Conservation (phyloP, 2,329 filamentous ascomycete genomes). For the Trichophyton equinum region DNA sequence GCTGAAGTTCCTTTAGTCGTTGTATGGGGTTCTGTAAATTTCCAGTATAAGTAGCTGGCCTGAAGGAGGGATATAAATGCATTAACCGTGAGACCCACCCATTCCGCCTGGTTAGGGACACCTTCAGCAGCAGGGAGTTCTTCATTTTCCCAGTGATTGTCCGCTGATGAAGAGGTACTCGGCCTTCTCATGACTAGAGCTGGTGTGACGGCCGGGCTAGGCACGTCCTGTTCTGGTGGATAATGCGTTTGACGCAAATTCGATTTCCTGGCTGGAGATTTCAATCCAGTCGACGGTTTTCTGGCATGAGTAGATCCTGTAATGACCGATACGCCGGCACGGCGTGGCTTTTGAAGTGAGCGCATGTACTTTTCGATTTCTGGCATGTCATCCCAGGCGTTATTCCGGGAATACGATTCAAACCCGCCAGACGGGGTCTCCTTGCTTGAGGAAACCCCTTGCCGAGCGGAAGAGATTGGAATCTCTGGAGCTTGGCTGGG, state of each 20-base stretch:
- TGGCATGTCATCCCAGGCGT: constrained; percentile 87
- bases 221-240: constrained; percentile 66
- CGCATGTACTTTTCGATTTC: constrained; percentile 83
- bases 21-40: constrained; percentile 53
- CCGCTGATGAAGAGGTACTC: constrained; percentile 54
- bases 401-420: constrained; percentile 40
- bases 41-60: constrained; percentile 35
- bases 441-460: background rate
- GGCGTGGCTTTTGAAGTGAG: constrained; percentile 53
- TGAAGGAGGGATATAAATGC: constrained; percentile 32
- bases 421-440: background rate
- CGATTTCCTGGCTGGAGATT: constrained; percentile 31
- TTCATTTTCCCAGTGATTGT: constrained; percentile 20
- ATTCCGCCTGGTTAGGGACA: constrained; percentile 76
- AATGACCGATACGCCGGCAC: constrained; percentile 32
- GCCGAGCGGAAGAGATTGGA: background rate
- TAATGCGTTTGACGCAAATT: constrained; percentile 74
- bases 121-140: constrained; percentile 61
- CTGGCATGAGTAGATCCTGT: constrained; percentile 8
- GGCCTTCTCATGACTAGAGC: constrained; percentile 56
- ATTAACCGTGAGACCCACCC: constrained; percentile 63
- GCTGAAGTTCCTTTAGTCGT: constrained; percentile 57
- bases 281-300: constrained; percentile 14
- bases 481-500: background rate
- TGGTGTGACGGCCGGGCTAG: constrained; percentile 81